Percentiles rank a stretch among this genome's conserved stretches.
Conservation (phyloP, 805 yeast species). For the Saccharomycopsis selenospora region DNA sequence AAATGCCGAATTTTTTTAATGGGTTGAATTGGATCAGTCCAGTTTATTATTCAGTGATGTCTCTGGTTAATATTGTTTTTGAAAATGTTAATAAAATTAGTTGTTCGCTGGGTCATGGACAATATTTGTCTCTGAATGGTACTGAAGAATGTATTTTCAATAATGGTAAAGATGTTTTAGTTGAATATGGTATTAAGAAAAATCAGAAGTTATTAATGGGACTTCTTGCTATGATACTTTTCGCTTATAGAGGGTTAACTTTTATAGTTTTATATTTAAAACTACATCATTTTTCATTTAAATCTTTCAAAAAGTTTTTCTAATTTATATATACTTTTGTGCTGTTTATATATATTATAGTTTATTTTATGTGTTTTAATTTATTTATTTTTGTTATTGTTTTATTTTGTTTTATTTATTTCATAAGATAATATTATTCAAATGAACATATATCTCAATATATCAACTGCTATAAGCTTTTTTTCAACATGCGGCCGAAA, state of each 20-base stretch:
- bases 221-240: slow-evolving; percentile 15
- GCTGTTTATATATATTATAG: too few relatives aligned
- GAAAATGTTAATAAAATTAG: slow-evolving; percentile 39
- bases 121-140: slow-evolving; percentile 21
- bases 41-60: slow-evolving; percentile 59
- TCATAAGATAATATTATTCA: too few relatives aligned
- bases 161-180: slow-evolving; percentile 50
- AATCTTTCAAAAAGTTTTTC: background rate
- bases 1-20: slow-evolving; percentile 61
- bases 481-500: too few relatives aligned
- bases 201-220: slow-evolving; percentile 25
- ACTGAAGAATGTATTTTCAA: slow-evolving; percentile 40
- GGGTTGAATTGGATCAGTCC: slow-evolving; percentile 78
- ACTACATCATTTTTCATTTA: slow-evolving; percentile 6
- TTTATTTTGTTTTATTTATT: too few relatives aligned
- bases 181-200: slow-evolving; percentile 39
- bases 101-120: slow-evolving; percentile 31
- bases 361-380: too few relatives aligned
- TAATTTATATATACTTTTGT: background rate
- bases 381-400: too few relatives aligned
- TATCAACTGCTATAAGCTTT: too few relatives aligned
- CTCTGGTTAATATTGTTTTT: slow-evolving; percentile 55
- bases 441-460: too few relatives aligned
- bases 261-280: slow-evolving; percentile 12
- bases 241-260: slow-evolving; percentile 13